phyloP scores from a whole-genome alignment of 2,329 filamentous ascomycete species.

The Claviceps cyperi region DNA sequence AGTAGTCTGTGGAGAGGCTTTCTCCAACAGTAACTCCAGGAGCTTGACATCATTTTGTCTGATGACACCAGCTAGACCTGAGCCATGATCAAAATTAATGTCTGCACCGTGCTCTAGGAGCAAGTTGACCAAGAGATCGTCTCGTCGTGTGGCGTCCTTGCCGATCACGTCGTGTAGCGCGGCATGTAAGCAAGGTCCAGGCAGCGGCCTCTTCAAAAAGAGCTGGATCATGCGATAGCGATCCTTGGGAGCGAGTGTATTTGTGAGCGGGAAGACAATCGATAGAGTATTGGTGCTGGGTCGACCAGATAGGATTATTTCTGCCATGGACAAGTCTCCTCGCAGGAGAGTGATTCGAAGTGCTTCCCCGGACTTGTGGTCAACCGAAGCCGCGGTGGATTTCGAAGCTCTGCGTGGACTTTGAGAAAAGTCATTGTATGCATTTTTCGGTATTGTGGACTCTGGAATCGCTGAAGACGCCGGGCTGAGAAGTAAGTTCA shows the following conservation, averaged over 20 bases:
- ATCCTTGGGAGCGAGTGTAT: slow-evolving; percentile 25
- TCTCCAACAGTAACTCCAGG: slow-evolving; percentile 29
- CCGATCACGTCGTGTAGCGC: slow-evolving; percentile 39
- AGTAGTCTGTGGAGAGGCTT: slow-evolving; percentile 31
- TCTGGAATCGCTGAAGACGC: slow-evolving; percentile 32
- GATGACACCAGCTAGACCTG: slow-evolving; percentile 34
- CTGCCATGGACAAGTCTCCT: slow-evolving; percentile 29
- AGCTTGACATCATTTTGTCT: slow-evolving; percentile 31
- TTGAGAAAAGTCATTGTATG: slow-evolving; percentile 7
- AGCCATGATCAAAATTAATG: slow-evolving; percentile 37
- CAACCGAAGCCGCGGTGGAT: slow-evolving; percentile 37
- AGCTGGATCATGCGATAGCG: slow-evolving; percentile 34
- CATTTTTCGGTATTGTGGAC: slow-evolving; percentile 6
- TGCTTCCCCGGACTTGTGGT: slow-evolving; percentile 36
- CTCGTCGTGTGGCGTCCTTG: slow-evolving; percentile 30
- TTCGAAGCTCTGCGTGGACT: slow-evolving; percentile 15
- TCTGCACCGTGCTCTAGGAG: slow-evolving; percentile 38
- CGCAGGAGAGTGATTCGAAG: slow-evolving; percentile 33
- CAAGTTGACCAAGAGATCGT: slow-evolving; percentile 36
- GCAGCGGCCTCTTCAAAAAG: slow-evolving; percentile 34
- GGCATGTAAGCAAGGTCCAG: slow-evolving; percentile 30
- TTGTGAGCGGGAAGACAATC: slow-evolving; percentile 33
- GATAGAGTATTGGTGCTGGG: slow-evolving; percentile 33
- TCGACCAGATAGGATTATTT: slow-evolving; percentile 30
- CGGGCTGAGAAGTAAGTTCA: slow-evolving; percentile 34